Evolutionary conservation across 345 rosid species (phyloP).

Genomic region (Eutrema heterophyllum): DNA sequence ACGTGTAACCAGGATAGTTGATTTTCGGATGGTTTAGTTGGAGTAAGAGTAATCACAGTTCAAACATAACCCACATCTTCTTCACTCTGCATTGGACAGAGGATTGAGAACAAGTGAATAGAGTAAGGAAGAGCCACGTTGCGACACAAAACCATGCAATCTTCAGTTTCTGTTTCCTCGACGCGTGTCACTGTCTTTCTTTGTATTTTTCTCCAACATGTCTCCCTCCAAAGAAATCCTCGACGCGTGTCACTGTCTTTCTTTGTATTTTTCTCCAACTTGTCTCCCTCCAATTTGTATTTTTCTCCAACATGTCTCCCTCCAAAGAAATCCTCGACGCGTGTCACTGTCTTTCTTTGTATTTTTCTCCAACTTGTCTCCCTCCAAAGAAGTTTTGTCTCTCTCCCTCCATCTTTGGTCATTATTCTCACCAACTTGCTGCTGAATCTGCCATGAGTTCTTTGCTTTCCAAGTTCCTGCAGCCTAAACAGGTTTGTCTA

Average conservation of each 20-base stretch:
- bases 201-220: too few relatives aligned
- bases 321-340: conserved; percentile 11
- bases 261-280: conserved; percentile 11
- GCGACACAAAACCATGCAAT: conserved; percentile 27
- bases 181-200: conserved; percentile 21
- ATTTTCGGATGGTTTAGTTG: too few relatives aligned
- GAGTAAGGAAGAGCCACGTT: conserved; percentile 16
- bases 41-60: too few relatives aligned
- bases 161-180: neutral
- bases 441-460: conserved; percentile 11
- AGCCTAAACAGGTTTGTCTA: conserved; percentile 11
- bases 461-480: neutral
- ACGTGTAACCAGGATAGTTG: too few relatives aligned
- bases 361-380: conserved; percentile 8
- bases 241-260: conserved; percentile 20
- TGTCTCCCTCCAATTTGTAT: conserved; percentile 4
- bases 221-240: too few relatives aligned
- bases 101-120: neutral
- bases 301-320: too few relatives aligned
- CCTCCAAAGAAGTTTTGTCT: neutral
- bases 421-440: neutral
- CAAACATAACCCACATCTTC: neutral
- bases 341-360: conserved; percentile 21
- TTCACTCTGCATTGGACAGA: neutral
- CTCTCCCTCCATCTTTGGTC: neutral